Base-by-base conservation (phyloP, 2,329 filamentous ascomycete species). In the Trichoderma sp. region DNA sequence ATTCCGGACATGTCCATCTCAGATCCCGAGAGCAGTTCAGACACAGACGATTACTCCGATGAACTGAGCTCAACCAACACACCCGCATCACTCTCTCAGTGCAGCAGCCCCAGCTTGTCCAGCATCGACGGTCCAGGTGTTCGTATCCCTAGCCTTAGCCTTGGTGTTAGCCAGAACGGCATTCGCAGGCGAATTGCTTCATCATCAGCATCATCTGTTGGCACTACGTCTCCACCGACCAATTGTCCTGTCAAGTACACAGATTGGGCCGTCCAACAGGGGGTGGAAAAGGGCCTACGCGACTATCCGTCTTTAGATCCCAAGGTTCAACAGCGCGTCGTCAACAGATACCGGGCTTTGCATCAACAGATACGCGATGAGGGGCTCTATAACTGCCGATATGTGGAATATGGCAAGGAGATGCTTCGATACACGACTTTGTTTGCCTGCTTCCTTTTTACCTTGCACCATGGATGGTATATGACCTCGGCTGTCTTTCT, bases 331-430 rank as follows among this genome's bases (percentile, higher is more conserved):
- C 89, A 90, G 71, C 85, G 85, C 63, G 94, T 99, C 72, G 87
- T 93, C 51, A 82, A 84, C 58, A 97, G 95, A 79, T 99, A 98
- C 80, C 91, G 94, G n/a, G 84, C 88, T 11, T 84, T 98, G 30
- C 86, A 95, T 77, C 82, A 92, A 75, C 88, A 89, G 28, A 90
- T 99, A 74, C 86, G 87, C 76, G 90, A 87, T 15, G 92, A 92
- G 77, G 92, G 92, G 0, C 86, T 98, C 1, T 98, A 94, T 80
- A 79, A 94, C 65, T 98, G 95, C 86, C 92, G 93, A 77, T 97
- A 97, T 81, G 86, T 83, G 43, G 90, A 92, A 3, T 98, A 98
- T 77, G 89, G 88, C 28, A 86, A 92, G 66, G 96, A 99, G 81
- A 83, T 85, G 71, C 82, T 84, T 72, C 91, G 95, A 30, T 98